Percentiles rank a stretch among this genome's conserved stretches.
phyloP scores from a whole-genome alignment of 1,284 basidiomycete genomes.

The Sporisorium scitamineum region DNA sequence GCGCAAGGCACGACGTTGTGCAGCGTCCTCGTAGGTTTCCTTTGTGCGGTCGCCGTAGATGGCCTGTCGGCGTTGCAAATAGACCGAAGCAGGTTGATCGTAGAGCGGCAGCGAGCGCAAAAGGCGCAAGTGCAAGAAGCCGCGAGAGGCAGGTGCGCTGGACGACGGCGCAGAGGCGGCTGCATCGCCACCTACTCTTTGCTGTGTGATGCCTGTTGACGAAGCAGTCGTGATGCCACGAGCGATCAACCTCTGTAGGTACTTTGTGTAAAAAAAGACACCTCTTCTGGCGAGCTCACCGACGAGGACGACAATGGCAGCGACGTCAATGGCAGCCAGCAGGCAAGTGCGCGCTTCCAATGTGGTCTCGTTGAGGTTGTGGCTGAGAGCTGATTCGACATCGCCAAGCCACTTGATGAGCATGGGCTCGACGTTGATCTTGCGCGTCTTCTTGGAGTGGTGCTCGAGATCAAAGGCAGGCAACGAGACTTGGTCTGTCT shows the following conservation, averaged over 20 bases:
- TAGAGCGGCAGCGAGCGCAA: conserved; percentile 61
- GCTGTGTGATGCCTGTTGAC: neutral
- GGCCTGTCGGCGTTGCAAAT: conserved; percentile 59
- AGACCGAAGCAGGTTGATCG: conserved; percentile 44
- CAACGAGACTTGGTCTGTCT: conserved; percentile 35
- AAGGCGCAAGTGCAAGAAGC: conserved; percentile 54
- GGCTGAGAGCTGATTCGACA: conserved; percentile 44
- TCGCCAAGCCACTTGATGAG: conserved; percentile 84
- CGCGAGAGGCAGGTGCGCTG: conserved; percentile 12
- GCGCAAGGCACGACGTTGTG: conserved; percentile 59
- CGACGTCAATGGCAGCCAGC: conserved; percentile 49
- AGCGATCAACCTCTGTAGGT: conserved; percentile 85
- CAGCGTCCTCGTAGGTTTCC: conserved; percentile 67
- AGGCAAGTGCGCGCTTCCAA: neutral
- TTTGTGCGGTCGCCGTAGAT: conserved; percentile 63
- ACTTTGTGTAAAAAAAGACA: conserved; percentile 84
- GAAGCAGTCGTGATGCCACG: conserved; percentile 72
- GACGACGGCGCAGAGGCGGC: neutral
- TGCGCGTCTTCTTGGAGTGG: conserved; percentile 36
- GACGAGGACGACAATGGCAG: conserved; percentile 78
- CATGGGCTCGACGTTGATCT: conserved; percentile 68
- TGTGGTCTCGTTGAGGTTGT: neutral
- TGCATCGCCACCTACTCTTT: neutral
- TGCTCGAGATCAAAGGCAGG: conserved; percentile 40
- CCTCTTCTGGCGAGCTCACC: conserved; percentile 82